These are phyloP conservation scores for Dictyostelium capitatum DNA, from an alignment of 78 protist species.

Conservation along the genomic window DNA sequence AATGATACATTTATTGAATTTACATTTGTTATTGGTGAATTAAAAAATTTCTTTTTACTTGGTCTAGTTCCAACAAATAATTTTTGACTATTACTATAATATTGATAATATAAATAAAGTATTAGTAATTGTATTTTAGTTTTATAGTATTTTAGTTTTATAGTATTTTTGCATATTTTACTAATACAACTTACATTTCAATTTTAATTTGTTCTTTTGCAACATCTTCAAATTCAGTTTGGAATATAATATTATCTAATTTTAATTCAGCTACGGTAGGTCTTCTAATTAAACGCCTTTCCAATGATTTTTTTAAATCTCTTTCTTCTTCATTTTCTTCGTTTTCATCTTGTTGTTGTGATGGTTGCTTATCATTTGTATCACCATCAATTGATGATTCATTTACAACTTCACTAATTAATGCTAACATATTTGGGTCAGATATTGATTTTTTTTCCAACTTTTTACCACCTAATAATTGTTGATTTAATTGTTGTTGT, in stretches of 20 bases:
- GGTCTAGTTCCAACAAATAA: conserved; percentile 81
- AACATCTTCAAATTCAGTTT: conserved; percentile 68
- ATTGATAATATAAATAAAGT: neutral
- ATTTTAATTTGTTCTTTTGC: conserved; percentile 46
- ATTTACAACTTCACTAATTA: neutral
- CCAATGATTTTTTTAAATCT: conserved; percentile 21
- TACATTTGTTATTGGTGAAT: neutral
- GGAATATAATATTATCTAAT: conserved; percentile 43
- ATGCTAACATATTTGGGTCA: conserved; percentile 3
- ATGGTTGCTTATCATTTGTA: neutral
- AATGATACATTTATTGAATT: neutral
- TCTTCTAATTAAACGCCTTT: conserved; percentile 53
- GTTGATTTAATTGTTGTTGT: neutral
- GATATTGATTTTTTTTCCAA: conserved; percentile 18
- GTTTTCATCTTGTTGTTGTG: neutral
- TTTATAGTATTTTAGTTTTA: too few species aligned
- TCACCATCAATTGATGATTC: neutral
- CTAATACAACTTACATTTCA: conserved; percentile 4
- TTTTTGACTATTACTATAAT: conserved; percentile 23
- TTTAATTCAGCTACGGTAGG: conserved; percentile 55
- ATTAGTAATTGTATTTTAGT: too few species aligned
- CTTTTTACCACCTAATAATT: neutral
- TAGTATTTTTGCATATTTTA: neutral
- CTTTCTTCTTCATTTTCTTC: neutral
- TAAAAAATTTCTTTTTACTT: conserved; percentile 48